Percentiles rank a stretch among this genome's conserved stretches.
These are phyloP conservation scores for Inonotus hispidus DNA, from an alignment of 1,284 basidiomycete genomes.

Conservation along the genomic window DNA sequence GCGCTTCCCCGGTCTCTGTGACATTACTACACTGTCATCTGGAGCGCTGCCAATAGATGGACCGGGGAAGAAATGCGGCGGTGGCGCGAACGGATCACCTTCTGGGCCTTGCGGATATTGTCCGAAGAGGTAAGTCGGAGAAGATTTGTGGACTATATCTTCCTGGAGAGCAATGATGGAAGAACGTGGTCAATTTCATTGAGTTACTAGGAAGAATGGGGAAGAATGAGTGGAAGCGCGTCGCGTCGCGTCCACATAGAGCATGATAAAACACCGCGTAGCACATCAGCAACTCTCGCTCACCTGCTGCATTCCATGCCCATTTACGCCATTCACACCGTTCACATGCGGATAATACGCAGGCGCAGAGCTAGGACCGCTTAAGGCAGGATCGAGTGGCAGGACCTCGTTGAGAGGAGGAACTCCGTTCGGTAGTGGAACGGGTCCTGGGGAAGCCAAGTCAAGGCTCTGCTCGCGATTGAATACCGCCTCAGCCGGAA, in stretches of 20 bases:
- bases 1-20: conserved; percentile 24
- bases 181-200: not conserved
- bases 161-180: not conserved
- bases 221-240: conserved; percentile 9
- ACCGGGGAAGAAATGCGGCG: conserved; percentile 45
- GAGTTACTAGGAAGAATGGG: not conserved
- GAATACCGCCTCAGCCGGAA: conserved; percentile 13
- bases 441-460: conserved; percentile 13
- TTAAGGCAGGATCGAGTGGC: conserved; percentile 12
- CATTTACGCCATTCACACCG: conserved; percentile 10
- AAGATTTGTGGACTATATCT: not conserved
- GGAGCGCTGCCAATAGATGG: conserved; percentile 9
- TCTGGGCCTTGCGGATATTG: conserved; percentile 68
- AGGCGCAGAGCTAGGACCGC: conserved; percentile 4
- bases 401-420: conserved; percentile 9
- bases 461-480: conserved; percentile 19
- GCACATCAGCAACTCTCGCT: not conserved
- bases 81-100: conserved; percentile 73
- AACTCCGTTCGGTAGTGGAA: not conserved
- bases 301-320: conserved; percentile 4
- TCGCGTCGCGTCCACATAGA: conserved; percentile 15
- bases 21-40: conserved; percentile 31
- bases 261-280: conserved; percentile 9
- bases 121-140: conserved; percentile 7
- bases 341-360: conserved; percentile 5